Evolutionary conservation across 2,329 filamentous ascomycete genomes (phyloP), one percentile per base, ranked within the genome.

Genomic region (Aspergillus vadensis): DNA sequence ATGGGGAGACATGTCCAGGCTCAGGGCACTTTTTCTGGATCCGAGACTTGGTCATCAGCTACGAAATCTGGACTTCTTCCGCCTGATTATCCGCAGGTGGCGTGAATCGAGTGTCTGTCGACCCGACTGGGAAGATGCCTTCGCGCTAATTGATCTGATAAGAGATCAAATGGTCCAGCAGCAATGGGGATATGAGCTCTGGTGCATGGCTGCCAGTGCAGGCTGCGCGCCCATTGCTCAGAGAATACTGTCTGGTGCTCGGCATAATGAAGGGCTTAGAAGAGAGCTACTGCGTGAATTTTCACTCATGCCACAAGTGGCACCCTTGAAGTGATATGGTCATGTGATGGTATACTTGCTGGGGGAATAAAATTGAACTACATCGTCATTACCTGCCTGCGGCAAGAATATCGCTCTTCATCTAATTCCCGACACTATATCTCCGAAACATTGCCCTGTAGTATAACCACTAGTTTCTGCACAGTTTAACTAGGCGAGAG

Each of bases 1-100:
- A 51, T 71, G 66, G 65, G 70, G 67, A 7, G 69, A 74, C 51
- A 27, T 70, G 53, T 55, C 63, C 15, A 65, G 70, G 53, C 60
- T 72, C 54, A 60, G 50, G 39, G 43, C 67, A 21, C 55, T 71
- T 12, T 66, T 64, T 55, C 36, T 58, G 48, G 65, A 62, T 41
- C 61, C 59, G 39, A 53, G 39, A 36, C 8, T 62, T 48, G 63
- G 70, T 17, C 39, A 52, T 52, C 64, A 72, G 47, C 57, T 72
- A 48, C 61, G 61, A 44, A 68, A 49, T 47, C 30, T 47, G 19
- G 49, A 50, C 43, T 30, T 61, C 17, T 61, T 61, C 30, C 49
- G 59, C 32, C 59, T 60, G 63, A 25, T 63, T 36, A 64, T 63
- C 17, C 54, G 32, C 38, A 39, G 36, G 23, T 64, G 62, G 60